Conservation (phyloP, 2,329 filamentous ascomycete species). For the Sclerotinia spermophila region DNA sequence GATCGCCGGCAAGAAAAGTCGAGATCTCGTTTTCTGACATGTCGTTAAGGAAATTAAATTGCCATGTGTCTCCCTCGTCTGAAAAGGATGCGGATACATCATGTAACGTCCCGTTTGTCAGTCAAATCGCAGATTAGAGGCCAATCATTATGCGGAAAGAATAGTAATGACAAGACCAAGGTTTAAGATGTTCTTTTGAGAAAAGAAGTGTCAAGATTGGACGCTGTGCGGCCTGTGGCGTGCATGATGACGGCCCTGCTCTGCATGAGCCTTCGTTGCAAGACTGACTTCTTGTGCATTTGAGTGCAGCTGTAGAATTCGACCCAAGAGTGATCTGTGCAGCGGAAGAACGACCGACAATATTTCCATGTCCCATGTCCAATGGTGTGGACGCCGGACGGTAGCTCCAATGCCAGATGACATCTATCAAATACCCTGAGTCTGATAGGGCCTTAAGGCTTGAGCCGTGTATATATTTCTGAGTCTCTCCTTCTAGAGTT, state of each 20-base stretch:
- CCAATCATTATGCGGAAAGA: not conserved
- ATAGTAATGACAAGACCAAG: not conserved
- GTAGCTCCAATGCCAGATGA: not conserved
- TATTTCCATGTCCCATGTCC: not conserved
- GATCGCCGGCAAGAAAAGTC: slow-evolving; percentile 3
- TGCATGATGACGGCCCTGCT: slow-evolving; percentile 7
- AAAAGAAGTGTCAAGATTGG: not conserved
- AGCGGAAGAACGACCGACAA: slow-evolving; percentile 12
- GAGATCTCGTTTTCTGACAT: slow-evolving; percentile 18
- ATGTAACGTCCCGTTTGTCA: not conserved
- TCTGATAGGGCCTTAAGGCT: slow-evolving; percentile 3
- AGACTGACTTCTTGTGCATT: slow-evolving; percentile 8
- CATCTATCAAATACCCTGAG: not conserved
- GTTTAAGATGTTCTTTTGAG: not conserved
- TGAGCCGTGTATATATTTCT: not conserved
- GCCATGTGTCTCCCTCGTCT: not conserved
- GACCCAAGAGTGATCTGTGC: slow-evolving; percentile 19
- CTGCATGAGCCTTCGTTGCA: slow-evolving; percentile 15
- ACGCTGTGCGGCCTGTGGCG: slow-evolving; percentile 17
- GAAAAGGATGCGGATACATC: slow-evolving; percentile 6
- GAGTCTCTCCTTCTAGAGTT: not conserved
- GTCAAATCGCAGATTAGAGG: not conserved
- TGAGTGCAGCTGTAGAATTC: slow-evolving; percentile 13
- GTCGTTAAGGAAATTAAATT: slow-evolving; percentile 9
- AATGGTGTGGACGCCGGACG: not conserved